Evolutionary conservation across 139 green algal species (phyloP).

Genomic region (Chlorella sp.): DNA sequence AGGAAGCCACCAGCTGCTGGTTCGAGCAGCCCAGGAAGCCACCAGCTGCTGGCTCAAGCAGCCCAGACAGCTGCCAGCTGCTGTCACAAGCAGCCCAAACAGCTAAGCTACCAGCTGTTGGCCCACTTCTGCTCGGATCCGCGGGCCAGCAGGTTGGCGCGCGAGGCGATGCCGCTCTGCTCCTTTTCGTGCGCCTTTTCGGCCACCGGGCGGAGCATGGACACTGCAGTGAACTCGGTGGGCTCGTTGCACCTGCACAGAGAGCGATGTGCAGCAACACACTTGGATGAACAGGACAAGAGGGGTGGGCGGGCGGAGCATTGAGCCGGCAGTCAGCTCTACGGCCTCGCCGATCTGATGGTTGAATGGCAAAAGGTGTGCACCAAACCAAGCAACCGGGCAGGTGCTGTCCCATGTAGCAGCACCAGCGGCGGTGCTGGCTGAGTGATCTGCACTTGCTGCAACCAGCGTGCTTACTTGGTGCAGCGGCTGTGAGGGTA

Average conservation of each 20-base stretch:
- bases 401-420: too few species aligned
- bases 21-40: too few species aligned
- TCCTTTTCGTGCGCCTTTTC: conserved; percentile 5
- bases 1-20: too few species aligned
- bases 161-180: conserved; percentile 22
- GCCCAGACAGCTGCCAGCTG: too few species aligned
- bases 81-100: too few species aligned
- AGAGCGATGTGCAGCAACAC: too few species aligned
- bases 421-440: too few species aligned
- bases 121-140: conserved; percentile 57
- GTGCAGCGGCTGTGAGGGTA: conserved; percentile 49
- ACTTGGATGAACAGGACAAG: not conserved
- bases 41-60: too few species aligned
- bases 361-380: too few species aligned
- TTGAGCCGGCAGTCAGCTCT: too few species aligned
- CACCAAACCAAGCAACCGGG: too few species aligned
- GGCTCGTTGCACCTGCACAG: conserved; percentile 33
- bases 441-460: not conserved
- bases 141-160: conserved; percentile 38
- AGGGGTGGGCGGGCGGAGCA: not conserved
- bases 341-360: too few species aligned
- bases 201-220: conserved; percentile 30
- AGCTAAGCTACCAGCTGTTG: conserved; percentile 9
- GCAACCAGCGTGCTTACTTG: conserved; percentile 34
- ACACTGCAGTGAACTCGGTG: conserved; percentile 34